phyloP scores from a whole-genome alignment of 2,329 filamentous ascomycete genomes.

The Aspergillus arachidicola region DNA sequence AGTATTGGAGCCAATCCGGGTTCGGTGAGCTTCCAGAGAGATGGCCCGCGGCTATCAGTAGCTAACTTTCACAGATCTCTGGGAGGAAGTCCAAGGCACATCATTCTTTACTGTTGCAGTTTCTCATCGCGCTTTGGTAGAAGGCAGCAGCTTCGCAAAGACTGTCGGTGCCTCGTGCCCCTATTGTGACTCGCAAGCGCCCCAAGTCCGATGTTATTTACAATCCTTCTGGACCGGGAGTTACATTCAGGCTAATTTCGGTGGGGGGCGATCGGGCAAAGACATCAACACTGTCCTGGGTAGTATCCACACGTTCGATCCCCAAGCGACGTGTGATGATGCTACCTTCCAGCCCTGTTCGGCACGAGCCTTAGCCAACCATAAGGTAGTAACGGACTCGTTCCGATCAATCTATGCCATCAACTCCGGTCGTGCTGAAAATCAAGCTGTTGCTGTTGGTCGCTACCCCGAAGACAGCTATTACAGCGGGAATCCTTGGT shows the following conservation, averaged over 20 bases:
- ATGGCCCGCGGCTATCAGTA: neutral
- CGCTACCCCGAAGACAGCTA: slow-evolving; percentile 74
- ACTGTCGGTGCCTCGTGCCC: slow-evolving; percentile 62
- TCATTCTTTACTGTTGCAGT: slow-evolving; percentile 78
- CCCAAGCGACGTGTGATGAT: slow-evolving; percentile 37
- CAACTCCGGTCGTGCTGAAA: slow-evolving; percentile 34
- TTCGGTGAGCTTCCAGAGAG: slow-evolving; percentile 51
- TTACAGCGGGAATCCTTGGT: slow-evolving; percentile 79
- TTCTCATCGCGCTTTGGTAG: slow-evolving; percentile 64
- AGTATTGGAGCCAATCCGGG: slow-evolving; percentile 56
- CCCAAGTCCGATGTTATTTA: slow-evolving; percentile 72
- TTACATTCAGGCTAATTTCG: slow-evolving; percentile 68
- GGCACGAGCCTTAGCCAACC: slow-evolving; percentile 68
- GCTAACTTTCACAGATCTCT: slow-evolving; percentile 57
- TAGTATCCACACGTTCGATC: slow-evolving; percentile 47
- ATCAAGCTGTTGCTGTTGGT: slow-evolving; percentile 51
- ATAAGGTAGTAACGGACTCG: slow-evolving; percentile 73
- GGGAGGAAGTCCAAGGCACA: slow-evolving; percentile 77
- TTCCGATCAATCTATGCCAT: slow-evolving; percentile 72
- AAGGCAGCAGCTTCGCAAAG: slow-evolving; percentile 66
- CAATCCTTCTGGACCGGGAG: slow-evolving; percentile 71
- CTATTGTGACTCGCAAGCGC: slow-evolving; percentile 66
- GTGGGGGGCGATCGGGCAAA: slow-evolving; percentile 63
- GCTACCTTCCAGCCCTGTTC: slow-evolving; percentile 78
- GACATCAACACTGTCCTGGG: slow-evolving; percentile 69